Conservation (phyloP, 257 asterid species). For the Fraxinus anomala region DNA sequence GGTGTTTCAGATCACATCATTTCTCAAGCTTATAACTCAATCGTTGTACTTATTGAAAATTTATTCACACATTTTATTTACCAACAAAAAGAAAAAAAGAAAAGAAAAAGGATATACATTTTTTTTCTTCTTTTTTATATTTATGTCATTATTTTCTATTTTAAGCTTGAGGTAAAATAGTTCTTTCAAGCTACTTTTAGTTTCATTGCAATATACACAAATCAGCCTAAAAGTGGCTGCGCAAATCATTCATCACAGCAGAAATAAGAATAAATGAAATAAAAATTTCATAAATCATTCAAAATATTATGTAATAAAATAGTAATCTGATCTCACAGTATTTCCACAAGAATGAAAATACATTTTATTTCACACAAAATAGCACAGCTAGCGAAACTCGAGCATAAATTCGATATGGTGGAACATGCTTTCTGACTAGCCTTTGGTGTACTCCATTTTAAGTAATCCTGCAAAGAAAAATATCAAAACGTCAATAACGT, state of each 20-base stretch:
- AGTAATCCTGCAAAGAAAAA: constrained; percentile 24
- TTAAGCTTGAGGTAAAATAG: too few relatives aligned
- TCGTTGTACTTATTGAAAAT: too few relatives aligned
- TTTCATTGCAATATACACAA: too few relatives aligned
- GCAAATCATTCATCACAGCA: not conserved
- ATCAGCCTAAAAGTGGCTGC: too few relatives aligned
- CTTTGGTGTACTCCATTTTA: constrained; percentile 15
- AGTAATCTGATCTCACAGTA: not conserved
- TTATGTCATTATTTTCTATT: too few relatives aligned
- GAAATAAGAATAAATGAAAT: not conserved
- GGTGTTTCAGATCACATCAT: too few relatives aligned
- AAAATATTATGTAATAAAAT: not conserved
- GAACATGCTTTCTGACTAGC: not conserved
- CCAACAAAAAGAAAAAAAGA: too few relatives aligned
- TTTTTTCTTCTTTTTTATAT: too few relatives aligned
- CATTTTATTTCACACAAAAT: constrained; percentile 24
- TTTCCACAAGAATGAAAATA: not conserved
- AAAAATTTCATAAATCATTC: not conserved
- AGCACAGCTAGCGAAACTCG: not conserved
- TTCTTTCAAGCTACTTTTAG: too few relatives aligned
- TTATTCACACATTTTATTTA: too few relatives aligned
- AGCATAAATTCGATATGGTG: not conserved
- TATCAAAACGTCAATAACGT: not conserved
- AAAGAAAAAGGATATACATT: too few relatives aligned
- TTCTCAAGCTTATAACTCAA: too few relatives aligned